These are phyloP conservation scores for Oryza rufipogon DNA, from an alignment of 176 grass and related monocot genomes.

Conservation along the genomic window DNA sequence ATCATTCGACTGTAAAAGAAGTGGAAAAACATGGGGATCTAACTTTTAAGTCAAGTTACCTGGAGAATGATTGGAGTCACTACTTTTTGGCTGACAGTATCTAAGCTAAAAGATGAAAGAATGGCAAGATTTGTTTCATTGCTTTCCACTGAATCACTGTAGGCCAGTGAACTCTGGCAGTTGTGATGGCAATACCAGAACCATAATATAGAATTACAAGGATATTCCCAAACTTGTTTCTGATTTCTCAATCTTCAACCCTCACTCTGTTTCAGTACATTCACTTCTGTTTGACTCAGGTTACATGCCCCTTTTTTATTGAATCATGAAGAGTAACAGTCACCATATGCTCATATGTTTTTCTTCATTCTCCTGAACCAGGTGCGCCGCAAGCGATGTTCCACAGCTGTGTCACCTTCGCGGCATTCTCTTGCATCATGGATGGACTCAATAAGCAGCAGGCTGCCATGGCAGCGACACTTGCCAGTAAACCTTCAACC, in stretches of 20 bases:
- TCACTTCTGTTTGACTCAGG: neutral
- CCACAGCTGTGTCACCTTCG: constrained; percentile 80
- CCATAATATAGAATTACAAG: neutral
- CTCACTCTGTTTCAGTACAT: neutral
- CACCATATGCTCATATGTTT: constrained; percentile 16
- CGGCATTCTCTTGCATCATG: constrained; percentile 83
- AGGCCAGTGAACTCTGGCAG: neutral
- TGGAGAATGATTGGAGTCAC: neutral
- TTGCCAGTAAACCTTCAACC: neutral
- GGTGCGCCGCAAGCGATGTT: constrained; percentile 77
- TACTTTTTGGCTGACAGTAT: neutral
- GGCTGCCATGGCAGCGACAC: constrained; percentile 58
- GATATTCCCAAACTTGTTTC: neutral
- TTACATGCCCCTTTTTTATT: neutral
- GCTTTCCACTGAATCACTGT: neutral
- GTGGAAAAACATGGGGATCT: neutral
- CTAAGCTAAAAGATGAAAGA: neutral
- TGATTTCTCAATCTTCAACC: neutral
- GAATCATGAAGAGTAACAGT: neutral
- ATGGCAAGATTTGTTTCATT: neutral
- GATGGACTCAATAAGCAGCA: constrained; percentile 89
- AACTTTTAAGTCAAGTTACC: neutral
- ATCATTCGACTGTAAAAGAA: neutral
- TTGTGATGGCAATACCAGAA: neutral
- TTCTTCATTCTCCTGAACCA: constrained; percentile 30